Percentiles rank a stretch among this genome's conserved stretches.
Evolutionary conservation across 2,329 filamentous ascomycete species (phyloP).

Genomic region (Fonsecaea monophora): DNA sequence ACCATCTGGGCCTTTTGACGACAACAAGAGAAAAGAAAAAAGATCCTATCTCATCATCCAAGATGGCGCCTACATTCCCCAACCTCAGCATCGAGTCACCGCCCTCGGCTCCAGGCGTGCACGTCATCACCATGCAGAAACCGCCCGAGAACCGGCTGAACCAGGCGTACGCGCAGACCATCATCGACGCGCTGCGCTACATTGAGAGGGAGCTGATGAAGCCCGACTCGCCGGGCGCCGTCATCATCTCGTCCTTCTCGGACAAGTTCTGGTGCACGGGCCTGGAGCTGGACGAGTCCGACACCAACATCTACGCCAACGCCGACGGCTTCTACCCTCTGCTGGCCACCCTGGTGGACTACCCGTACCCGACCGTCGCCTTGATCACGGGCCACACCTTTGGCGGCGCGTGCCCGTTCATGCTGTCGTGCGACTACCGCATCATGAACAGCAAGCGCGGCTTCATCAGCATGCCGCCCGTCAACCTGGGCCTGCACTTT

Average conservation of each 20-base stretch:
- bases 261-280: conserved; percentile 55
- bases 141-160: conserved; percentile 62
- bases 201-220: conserved; percentile 56
- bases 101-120: conserved; percentile 48
- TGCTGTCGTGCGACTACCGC: conserved; percentile 57
- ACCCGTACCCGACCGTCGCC: conserved; percentile 57
- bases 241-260: conserved; percentile 61
- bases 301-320: conserved; percentile 62
- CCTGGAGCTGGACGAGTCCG: conserved; percentile 56
- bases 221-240: conserved; percentile 57
- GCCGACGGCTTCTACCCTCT: conserved; percentile 64
- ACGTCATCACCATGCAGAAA: conserved; percentile 62
- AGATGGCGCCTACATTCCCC: conserved; percentile 32
- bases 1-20: too few species aligned
- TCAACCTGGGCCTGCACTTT: conserved; percentile 63
- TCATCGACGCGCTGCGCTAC: conserved; percentile 57
- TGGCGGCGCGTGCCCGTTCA: conserved; percentile 57
- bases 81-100: conserved; percentile 38
- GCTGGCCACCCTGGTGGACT: conserved; percentile 58
- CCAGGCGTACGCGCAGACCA: conserved; percentile 58
- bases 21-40: too few species aligned
- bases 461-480: conserved; percentile 60
- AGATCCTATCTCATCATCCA: neutral
- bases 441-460: conserved; percentile 56
- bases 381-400: conserved; percentile 59